These are phyloP conservation scores for Dioszegia aurantiaca DNA, from an alignment of 768 basidiomycete genomes.

Conservation along the genomic window DNA sequence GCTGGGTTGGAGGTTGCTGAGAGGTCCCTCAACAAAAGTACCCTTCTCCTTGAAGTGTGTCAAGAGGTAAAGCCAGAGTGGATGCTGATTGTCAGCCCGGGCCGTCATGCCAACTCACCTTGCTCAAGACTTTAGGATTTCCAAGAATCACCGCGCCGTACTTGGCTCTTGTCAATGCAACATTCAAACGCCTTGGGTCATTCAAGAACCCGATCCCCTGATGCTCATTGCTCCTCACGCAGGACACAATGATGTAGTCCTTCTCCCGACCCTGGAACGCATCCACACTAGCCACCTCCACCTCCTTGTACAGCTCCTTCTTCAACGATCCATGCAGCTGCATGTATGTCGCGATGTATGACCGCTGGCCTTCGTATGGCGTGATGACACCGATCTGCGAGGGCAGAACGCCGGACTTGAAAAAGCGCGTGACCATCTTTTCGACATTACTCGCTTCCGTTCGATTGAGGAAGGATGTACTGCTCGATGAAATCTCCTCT, in stretches of 20 bases:
- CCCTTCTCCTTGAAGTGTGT: constrained; percentile 98
- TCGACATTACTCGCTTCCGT: constrained; percentile 99
- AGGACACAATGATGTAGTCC: constrained; percentile 97
- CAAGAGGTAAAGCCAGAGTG: constrained; percentile 94
- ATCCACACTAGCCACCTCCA: constrained; percentile 97
- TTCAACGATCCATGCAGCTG: constrained; percentile 99
- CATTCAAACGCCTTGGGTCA: constrained; percentile 92
- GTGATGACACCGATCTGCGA: constrained; percentile 97
- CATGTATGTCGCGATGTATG: constrained; percentile 99
- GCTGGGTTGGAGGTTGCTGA: constrained; percentile 92
- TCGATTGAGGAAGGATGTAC: constrained; percentile 96
- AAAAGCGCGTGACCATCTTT: constrained; percentile 99
- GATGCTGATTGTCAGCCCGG: constrained; percentile 63
- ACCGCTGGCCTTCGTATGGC: constrained; percentile 97
- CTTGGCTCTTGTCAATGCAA: constrained; percentile 93
- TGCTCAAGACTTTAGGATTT: constrained; percentile 99
- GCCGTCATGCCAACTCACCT: constrained; percentile 60
- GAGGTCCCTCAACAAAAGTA: constrained; percentile 89
- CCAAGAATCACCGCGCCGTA: constrained; percentile 99
- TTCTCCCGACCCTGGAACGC: constrained; percentile 99
- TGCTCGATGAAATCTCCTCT: constrained; percentile 97
- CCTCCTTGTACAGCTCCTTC: constrained; percentile 99
- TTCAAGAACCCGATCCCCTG: constrained; percentile 99
- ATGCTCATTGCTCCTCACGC: constrained; percentile 97
- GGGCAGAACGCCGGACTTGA: constrained; percentile 96